phyloP scores from a whole-genome alignment of 2,329 filamentous ascomycete species.

The Aspergillus niger region DNA sequence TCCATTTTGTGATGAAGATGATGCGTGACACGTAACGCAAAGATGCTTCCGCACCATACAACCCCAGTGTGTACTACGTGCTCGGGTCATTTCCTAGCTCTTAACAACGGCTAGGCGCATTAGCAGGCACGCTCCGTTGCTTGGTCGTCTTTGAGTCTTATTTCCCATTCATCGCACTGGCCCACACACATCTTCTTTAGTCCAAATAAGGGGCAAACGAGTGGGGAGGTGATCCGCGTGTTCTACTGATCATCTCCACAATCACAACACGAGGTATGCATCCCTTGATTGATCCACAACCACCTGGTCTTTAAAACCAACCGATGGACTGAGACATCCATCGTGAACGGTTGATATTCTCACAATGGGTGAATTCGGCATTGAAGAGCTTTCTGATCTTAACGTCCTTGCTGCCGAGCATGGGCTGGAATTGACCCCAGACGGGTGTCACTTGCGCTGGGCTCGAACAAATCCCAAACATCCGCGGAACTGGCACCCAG shows the following conservation, averaged over 20 bases:
- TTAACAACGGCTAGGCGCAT: not conserved
- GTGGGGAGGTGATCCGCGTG: not conserved
- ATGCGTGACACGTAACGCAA: not conserved
- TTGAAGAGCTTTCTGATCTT: not conserved
- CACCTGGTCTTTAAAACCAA: not conserved
- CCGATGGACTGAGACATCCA: conserved; percentile 1
- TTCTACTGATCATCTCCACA: not conserved
- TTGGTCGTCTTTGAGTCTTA: not conserved
- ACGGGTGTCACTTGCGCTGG: conserved; percentile 7
- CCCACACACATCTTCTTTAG: not conserved
- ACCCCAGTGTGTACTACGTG: not conserved
- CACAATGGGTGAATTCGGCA: not conserved
- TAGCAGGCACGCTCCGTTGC: not conserved
- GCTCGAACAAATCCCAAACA: not conserved
- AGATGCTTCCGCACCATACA: not conserved
- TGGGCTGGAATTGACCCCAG: conserved; percentile 1
- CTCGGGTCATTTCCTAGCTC: not conserved
- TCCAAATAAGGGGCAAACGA: not conserved
- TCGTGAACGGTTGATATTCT: not conserved
- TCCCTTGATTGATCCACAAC: conserved; percentile 2
- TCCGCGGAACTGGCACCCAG: conserved; percentile 2
- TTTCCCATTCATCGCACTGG: not conserved
- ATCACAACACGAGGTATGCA: not conserved
- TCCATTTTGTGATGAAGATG: not conserved
- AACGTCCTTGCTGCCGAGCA: not conserved